Conservation (phyloP, 441 rosid species). For the Populus hybrid region DNA sequence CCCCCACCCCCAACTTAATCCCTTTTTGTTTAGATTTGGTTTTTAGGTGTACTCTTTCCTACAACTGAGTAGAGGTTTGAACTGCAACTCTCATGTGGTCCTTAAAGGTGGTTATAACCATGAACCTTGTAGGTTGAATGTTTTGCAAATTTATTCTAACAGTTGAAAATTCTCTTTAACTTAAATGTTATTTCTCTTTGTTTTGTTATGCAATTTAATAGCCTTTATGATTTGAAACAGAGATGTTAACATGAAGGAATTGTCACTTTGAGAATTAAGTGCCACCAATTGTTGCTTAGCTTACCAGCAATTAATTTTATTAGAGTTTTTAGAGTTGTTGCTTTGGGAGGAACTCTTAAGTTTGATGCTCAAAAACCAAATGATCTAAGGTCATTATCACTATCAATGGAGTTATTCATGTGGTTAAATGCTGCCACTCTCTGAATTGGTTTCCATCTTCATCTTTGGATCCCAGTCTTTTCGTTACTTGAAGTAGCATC, state of each 20-base stretch:
- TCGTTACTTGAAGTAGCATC: background rate
- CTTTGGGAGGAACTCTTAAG: background rate
- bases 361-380: background rate
- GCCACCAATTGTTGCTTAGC: background rate
- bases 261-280: background rate
- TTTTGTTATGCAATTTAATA: too few species aligned
- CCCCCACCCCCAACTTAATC: background rate
- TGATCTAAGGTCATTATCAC: too few species aligned
- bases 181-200: background rate
- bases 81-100: constrained; percentile 5
- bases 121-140: background rate
- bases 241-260: background rate
- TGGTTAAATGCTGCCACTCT: background rate
- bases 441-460: background rate
- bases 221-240: background rate
- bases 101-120: background rate
- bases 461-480: background rate
- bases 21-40: constrained; percentile 6
- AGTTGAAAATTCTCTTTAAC: background rate
- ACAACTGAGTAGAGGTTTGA: constrained; percentile 24
- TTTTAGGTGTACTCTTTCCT: constrained; percentile 26
- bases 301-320: background rate
- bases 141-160: background rate
- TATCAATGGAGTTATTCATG: too few species aligned
- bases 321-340: background rate